phyloP scores from a whole-genome alignment of 495 filamentous ascomycete species.

The Penicillium subrubescens region DNA sequence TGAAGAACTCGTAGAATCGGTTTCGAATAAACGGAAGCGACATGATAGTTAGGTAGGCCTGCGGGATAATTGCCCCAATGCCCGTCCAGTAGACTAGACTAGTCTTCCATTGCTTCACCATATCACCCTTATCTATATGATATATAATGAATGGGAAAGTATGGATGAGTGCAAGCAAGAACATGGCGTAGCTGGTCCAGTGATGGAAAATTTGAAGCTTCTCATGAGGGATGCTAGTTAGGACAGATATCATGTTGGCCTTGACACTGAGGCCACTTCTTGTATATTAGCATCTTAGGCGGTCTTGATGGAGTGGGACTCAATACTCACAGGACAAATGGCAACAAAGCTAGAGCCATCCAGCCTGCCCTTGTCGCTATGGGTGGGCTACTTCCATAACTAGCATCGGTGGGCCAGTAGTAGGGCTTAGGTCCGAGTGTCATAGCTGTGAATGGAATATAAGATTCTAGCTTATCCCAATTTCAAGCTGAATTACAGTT shows the following conservation, averaged over 20 bases:
- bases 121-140: constrained; percentile 45
- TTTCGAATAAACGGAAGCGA: constrained; percentile 49
- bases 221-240: constrained; percentile 56
- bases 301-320: background rate
- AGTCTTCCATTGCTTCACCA: constrained; percentile 47
- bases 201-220: constrained; percentile 47
- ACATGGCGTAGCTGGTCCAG: constrained; percentile 51
- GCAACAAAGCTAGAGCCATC: constrained; percentile 54
- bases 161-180: constrained; percentile 50
- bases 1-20: constrained; percentile 58
- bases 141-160: constrained; percentile 57
- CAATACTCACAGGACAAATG: constrained; percentile 50
- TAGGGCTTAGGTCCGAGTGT: constrained; percentile 55
- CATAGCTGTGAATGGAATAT: constrained; percentile 37
- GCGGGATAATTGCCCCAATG: constrained; percentile 48
- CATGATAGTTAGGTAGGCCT: constrained; percentile 53
- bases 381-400: constrained; percentile 52
- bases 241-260: constrained; percentile 45
- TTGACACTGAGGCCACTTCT: constrained; percentile 36
- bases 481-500: constrained; percentile 1
- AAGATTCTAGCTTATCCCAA: constrained; percentile 23
- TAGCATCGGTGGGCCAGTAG: constrained; percentile 58
- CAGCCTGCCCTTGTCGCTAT: constrained; percentile 54
- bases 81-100: constrained; percentile 44
- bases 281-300: constrained; percentile 3